Conservation (phyloP, 2,329 filamentous ascomycete species). For the Thielaviopsis ethacetica region DNA sequence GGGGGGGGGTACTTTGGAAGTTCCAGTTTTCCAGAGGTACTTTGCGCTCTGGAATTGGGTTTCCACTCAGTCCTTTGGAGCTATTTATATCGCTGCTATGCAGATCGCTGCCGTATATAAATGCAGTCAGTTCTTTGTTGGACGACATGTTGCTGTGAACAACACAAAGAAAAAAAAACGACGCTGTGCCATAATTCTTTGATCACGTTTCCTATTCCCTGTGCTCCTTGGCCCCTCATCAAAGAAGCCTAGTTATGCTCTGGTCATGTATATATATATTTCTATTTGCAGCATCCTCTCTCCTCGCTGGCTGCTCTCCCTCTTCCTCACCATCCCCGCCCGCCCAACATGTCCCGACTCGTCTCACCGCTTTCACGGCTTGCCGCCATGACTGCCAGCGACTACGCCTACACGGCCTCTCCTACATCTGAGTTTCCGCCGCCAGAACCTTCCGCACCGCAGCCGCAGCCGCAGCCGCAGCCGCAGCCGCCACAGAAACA, state of each 20-base stretch:
- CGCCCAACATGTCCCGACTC: neutral
- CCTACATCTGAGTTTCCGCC: neutral
- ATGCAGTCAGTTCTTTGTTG: neutral
- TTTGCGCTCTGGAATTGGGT: neutral
- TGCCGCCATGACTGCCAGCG: neutral
- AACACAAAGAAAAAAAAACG: neutral
- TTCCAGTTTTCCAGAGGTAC: too few species aligned
- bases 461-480: too few species aligned
- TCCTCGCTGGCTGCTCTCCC: neutral
- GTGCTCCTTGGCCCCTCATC: too few species aligned
- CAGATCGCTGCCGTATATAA: neutral
- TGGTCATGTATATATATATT: neutral
- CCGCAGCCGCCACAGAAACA: neutral
- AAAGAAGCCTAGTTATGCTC: neutral
- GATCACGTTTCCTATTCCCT: too few species aligned
- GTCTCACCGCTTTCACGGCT: neutral
- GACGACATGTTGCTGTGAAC: neutral
- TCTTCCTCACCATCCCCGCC: neutral
- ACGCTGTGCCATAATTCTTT: neutral
- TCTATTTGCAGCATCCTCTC: neutral
- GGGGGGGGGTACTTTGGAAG: too few species aligned
- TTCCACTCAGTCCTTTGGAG: too few species aligned
- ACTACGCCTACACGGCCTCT: neutral
- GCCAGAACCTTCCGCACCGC: neutral
- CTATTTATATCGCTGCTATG: neutral